Base-by-base conservation (phyloP, 495 filamentous ascomycete species). In the Evansstolkia leycettana region DNA sequence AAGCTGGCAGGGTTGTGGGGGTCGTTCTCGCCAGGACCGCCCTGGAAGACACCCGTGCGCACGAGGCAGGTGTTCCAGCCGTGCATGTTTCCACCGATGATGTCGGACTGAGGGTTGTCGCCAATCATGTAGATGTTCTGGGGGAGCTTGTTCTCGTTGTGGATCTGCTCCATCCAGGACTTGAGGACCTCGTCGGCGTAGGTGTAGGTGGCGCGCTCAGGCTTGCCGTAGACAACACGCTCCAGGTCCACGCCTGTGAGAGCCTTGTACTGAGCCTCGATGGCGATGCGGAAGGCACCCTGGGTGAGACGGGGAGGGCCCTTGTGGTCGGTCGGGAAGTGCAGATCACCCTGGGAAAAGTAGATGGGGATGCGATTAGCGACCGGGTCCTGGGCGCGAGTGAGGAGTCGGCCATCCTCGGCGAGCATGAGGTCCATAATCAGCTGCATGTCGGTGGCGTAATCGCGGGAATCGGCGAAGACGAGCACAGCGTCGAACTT, bases 201-300 rank as follows among this genome's bases (percentile, higher is more conserved):
- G 53, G 77, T 81, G 72, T 85, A 85, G 16, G 81, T 84, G 15
- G 81, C 81, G 34, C 71, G 56, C 59, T 86, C 81, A 26, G 81
- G 81, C 68, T 86, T 86, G 47, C 81, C 81, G 59, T 85, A 86
- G 37, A 86, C 76, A n/a, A 81, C 75, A 62, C 81, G 81, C 71
- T 85, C 81, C 9, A 86, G 70, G 30, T 84, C 80, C 1, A 69
- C 64, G 33, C 80, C 81, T 0, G 81, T 83, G 31, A 82, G 56
- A 14, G 79, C 69, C 56, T 79, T 81, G 67, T 83, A 85, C 69
- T 84, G 79, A 37, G 80, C 79, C 55, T 85, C 81, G 32, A 86
- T 67, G 13, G 73, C 69, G 48, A 84, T 80, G 42, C 81, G 78
- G 75, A 84, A 86, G 4, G 73, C 65, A 50, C 80, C 80, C 52